Percentiles rank a stretch among this genome's conserved stretches.
phyloP scores from a whole-genome alignment of 305 asterid species.

The Rubia tinctorum region DNA sequence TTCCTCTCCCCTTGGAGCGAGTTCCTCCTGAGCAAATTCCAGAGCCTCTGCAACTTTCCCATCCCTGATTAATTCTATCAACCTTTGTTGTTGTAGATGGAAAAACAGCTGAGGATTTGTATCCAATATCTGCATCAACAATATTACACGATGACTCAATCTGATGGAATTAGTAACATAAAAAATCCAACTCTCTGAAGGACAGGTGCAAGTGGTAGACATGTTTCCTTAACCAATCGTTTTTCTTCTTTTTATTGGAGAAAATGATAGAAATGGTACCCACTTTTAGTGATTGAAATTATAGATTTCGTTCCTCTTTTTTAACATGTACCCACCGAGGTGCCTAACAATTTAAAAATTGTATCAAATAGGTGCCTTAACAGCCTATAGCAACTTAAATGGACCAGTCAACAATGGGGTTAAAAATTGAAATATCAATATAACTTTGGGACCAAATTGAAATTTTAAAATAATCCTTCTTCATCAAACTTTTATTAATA shows the following conservation, averaged over 20 bases:
- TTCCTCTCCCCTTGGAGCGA: conserved; percentile 97
- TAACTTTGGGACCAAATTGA: not conserved
- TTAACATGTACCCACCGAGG: not conserved
- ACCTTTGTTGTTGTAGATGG: conserved; percentile 90
- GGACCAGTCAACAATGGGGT: not conserved
- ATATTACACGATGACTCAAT: conserved; percentile 16
- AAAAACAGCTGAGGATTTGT: conserved; percentile 87
- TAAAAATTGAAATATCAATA: no score
- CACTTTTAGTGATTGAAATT: not conserved
- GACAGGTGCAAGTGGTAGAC: not conserved
- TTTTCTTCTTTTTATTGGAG: not conserved
- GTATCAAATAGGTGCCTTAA: not conserved
- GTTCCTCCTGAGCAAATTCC: conserved; percentile 98
- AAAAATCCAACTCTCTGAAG: not conserved
- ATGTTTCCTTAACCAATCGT: not conserved
- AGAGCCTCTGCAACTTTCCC: conserved; percentile 88
- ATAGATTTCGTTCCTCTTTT: not conserved
- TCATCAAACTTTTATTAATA: not conserved
- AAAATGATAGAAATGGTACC: not conserved
- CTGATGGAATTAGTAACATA: conserved; percentile 10
- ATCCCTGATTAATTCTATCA: conserved; percentile 82
- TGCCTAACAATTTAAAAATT: not conserved
- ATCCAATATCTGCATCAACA: conserved; percentile 69
- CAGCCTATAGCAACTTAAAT: not conserved
- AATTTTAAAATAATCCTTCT: no score